phyloP scores from a whole-genome alignment of 495 filamentous ascomycete species.

The Podospora pseudopauciseta region DNA sequence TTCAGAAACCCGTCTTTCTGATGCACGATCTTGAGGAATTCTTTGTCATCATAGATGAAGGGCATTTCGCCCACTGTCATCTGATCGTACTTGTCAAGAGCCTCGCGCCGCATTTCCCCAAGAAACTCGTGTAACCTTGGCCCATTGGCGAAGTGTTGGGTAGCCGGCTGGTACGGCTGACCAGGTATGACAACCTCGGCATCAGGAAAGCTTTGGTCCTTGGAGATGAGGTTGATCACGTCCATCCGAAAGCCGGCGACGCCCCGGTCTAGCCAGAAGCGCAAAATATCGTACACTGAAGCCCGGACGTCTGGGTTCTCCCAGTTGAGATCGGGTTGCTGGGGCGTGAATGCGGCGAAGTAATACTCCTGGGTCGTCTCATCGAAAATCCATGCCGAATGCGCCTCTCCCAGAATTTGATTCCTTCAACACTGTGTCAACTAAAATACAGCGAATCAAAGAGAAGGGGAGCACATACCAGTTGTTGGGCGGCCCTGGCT shows the following conservation, averaged over 20 bases:
- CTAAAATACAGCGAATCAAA: constrained; percentile 17
- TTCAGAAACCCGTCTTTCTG: constrained; percentile 58
- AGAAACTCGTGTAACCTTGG: constrained; percentile 65
- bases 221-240: constrained; percentile 53
- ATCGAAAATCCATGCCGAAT: constrained; percentile 64
- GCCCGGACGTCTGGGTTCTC: constrained; percentile 58
- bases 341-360: constrained; percentile 60
- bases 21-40: constrained; percentile 59
- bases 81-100: constrained; percentile 61
- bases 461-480: constrained; percentile 53
- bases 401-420: constrained; percentile 20
- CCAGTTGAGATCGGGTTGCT: constrained; percentile 76
- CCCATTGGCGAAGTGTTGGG: constrained; percentile 58
- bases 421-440: not conserved
- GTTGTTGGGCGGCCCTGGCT: constrained; percentile 62
- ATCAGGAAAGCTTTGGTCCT: constrained; percentile 46
- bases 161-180: constrained; percentile 44
- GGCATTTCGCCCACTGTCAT: constrained; percentile 73
- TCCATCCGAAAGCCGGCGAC: constrained; percentile 70
- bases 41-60: constrained; percentile 53
- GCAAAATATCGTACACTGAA: constrained; percentile 63
- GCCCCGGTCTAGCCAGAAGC: constrained; percentile 68
- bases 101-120: constrained; percentile 53
- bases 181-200: constrained; percentile 51
- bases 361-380: constrained; percentile 65